These are phyloP conservation scores for Jatropha multifida DNA, from an alignment of 441 rosid genomes.

Conservation along the genomic window DNA sequence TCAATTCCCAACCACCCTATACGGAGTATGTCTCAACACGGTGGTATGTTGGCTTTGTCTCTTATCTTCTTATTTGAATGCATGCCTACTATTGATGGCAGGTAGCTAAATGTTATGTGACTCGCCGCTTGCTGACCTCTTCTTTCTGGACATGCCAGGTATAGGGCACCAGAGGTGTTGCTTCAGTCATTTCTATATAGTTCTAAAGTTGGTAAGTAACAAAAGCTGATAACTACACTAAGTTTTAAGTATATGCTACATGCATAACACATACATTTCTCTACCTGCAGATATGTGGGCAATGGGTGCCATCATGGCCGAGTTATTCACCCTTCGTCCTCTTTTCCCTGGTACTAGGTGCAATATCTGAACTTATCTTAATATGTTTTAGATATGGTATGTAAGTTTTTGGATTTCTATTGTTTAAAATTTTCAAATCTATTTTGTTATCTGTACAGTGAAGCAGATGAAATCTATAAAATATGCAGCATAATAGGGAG, in stretches of 20 bases:
- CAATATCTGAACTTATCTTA: background rate
- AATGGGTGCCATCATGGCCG: slow-evolving; percentile 98
- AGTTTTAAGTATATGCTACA: background rate
- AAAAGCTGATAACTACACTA: no score
- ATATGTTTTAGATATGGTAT: background rate
- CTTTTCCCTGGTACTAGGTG: slow-evolving; percentile 80
- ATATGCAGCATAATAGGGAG: slow-evolving; percentile 86
- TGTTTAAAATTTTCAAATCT: slow-evolving; percentile 1
- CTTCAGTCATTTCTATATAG: slow-evolving; percentile 77
- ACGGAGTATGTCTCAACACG: slow-evolving; percentile 96
- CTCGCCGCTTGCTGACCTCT: background rate
- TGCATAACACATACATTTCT: background rate
- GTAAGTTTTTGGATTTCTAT: background rate
- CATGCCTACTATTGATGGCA: background rate
- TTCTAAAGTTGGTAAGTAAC: slow-evolving; percentile 65
- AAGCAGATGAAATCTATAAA: slow-evolving; percentile 94
- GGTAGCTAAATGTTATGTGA: background rate
- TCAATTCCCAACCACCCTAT: slow-evolving; percentile 78
- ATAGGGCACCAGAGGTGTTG: slow-evolving; percentile 95
- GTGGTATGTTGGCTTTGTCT: slow-evolving; percentile 52
- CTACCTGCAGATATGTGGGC: slow-evolving; percentile 89
- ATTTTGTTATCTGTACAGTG: slow-evolving; percentile 50
- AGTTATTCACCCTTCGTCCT: slow-evolving; percentile 75
- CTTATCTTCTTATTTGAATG: background rate
- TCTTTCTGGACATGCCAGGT: slow-evolving; percentile 44